A percentile compares a stretch with the other conserved stretches of the same genome.
These are phyloP conservation scores for Skeletonema marinoi DNA, from an alignment of 108 stramenopile species.

Conservation along the genomic window DNA sequence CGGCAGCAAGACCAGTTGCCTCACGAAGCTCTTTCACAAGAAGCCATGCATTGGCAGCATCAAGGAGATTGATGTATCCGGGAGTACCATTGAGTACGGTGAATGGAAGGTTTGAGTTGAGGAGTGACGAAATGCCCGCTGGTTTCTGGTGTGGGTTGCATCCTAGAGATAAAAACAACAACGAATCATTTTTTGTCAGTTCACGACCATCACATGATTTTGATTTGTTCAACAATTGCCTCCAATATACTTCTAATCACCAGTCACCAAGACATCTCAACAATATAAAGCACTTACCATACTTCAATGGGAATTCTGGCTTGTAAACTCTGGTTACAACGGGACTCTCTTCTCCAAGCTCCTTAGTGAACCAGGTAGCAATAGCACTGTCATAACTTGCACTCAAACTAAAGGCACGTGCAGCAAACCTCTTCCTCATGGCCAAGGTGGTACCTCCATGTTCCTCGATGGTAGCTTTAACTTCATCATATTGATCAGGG, in stretches of 20 bases:
- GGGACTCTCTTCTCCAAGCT: constrained; percentile 55
- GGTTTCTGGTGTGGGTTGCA: constrained; percentile 98
- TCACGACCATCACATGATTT: background rate
- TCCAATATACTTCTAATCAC: too few relatives aligned
- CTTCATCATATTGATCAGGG: constrained; percentile 87
- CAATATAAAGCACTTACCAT: constrained; percentile 59
- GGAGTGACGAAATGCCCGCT: constrained; percentile 82
- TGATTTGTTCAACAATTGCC: too few relatives aligned
- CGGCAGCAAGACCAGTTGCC: constrained; percentile 93
- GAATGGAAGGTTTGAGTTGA: constrained; percentile 87
- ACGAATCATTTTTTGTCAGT: background rate
- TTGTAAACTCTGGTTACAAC: constrained; percentile 89
- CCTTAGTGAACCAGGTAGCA: constrained; percentile 86
- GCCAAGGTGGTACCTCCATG: constrained; percentile 88
- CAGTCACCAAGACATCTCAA: background rate
- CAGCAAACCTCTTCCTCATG: constrained; percentile 85
- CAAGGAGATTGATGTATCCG: constrained; percentile 98
- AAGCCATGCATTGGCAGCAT: constrained; percentile 98
- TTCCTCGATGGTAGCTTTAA: constrained; percentile 74
- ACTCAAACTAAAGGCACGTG: constrained; percentile 90
- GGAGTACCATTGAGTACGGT: constrained; percentile 90
- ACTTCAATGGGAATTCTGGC: constrained; percentile 91
- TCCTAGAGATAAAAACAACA: constrained; percentile 21
- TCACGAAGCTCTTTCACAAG: constrained; percentile 92
- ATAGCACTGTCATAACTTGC: constrained; percentile 95